These are phyloP conservation scores for Arabidopsis thaliana DNA, from an alignment of 345 rosid species.

Conservation along the genomic window TAIR10.1 NC_003070.9:12108001-12108500, in stretches of 20 bases:
- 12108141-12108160: conserved; percentile 69
- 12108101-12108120: conserved; percentile 79
- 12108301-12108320: not conserved
- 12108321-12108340: conserved; percentile 12
- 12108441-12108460: conserved; percentile 52
- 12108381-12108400: conserved; percentile 66
- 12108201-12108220: conserved; percentile 9
- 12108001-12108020: conserved; percentile 36
- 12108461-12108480: conserved; percentile 47
- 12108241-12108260: not conserved
- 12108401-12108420: conserved; percentile 83
- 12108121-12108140: conserved; percentile 82
- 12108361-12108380: conserved; percentile 70
- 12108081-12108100: conserved; percentile 72
- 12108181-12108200: conserved; percentile 17
- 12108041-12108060: conserved; percentile 75
- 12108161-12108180: conserved; percentile 39
- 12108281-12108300: not conserved
- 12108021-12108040: conserved; percentile 57
- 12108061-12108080: conserved; percentile 75
- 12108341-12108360: conserved; percentile 82
- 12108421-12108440: conserved; percentile 53
- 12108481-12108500: not conserved
- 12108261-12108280: not conserved
- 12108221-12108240: not conserved